Evolutionary conservation across 139 green algal species (phyloP).

Genomic region (Chlamydomonas incerta): DNA sequence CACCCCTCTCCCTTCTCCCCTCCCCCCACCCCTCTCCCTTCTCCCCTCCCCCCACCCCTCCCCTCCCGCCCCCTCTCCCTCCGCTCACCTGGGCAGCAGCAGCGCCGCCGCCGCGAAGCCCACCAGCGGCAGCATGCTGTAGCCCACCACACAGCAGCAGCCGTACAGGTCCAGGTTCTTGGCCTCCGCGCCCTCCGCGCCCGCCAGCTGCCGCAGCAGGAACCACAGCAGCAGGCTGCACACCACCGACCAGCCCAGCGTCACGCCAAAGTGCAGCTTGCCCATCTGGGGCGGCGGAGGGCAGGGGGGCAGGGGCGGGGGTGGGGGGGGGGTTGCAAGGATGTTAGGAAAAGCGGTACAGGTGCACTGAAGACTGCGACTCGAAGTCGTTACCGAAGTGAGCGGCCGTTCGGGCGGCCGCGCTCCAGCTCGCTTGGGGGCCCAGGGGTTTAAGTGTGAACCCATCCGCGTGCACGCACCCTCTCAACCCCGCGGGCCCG

Average conservation of each 20-base stretch:
- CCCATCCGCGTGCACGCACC: too few relatives aligned
- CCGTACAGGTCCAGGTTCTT: constrained; percentile 86
- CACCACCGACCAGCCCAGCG: constrained; percentile 94
- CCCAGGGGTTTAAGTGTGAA: too few relatives aligned
- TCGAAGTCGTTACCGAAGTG: too few relatives aligned
- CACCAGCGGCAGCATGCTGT: constrained; percentile 90
- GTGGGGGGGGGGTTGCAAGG: too few relatives aligned
- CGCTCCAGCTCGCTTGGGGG: too few relatives aligned
- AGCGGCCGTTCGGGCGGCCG: too few relatives aligned
- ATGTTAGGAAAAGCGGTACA: too few relatives aligned
- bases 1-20: background rate
- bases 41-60: background rate
- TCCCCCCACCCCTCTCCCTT: too few relatives aligned
- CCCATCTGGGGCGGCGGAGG: constrained; percentile 70
- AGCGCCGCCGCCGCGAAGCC: constrained; percentile 74
- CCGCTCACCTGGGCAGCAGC: constrained; percentile 78
- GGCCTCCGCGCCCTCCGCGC: constrained; percentile 47
- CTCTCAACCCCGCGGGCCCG: too few relatives aligned
- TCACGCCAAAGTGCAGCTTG: constrained; percentile 95
- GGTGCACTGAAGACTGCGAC: too few relatives aligned
- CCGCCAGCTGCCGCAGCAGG: constrained; percentile 67
- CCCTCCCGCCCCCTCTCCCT: background rate
- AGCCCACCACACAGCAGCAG: constrained; percentile 90
- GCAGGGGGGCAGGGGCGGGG: background rate
- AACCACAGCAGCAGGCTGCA: constrained; percentile 83